Evolutionary conservation across 768 basidiomycete genomes (phyloP).

Genomic region (Termitomyces sp.): DNA sequence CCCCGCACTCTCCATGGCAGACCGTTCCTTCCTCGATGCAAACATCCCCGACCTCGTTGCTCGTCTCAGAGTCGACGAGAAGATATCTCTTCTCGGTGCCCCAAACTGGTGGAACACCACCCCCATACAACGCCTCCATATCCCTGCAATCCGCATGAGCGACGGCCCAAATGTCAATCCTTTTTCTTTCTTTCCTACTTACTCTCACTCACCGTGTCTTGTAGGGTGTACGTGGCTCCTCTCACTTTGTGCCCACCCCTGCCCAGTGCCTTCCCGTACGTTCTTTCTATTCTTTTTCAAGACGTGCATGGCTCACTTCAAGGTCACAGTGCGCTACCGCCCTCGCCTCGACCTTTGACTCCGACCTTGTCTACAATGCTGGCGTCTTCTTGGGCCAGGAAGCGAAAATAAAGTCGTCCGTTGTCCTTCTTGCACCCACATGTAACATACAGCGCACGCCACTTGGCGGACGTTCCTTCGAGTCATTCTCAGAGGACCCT

Average conservation of each 20-base stretch:
- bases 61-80: constrained; percentile 59
- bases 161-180: constrained; percentile 60
- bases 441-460: constrained; percentile 73
- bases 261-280: constrained; percentile 65
- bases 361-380: constrained; percentile 50
- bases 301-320: neutral
- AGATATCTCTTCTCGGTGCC: constrained; percentile 59
- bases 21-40: constrained; percentile 51
- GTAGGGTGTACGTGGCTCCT: constrained; percentile 67
- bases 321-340: constrained; percentile 57
- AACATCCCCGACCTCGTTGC: constrained; percentile 50
- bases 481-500: constrained; percentile 74
- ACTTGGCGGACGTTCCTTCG: constrained; percentile 61
- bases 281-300: neutral
- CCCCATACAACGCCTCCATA: constrained; percentile 52
- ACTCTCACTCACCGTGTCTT: constrained; percentile 4
- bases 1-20: constrained; percentile 21
- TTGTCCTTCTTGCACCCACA: constrained; percentile 67
- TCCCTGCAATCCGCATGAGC: constrained; percentile 69
- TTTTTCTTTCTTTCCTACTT: neutral
- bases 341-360: constrained; percentile 69
- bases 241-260: constrained; percentile 62
- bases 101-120: constrained; percentile 75
- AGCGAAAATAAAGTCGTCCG: constrained; percentile 62
- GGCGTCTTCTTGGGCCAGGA: constrained; percentile 64